A percentile compares a stretch with the other conserved stretches of the same genome.
These are phyloP conservation scores for Komagataella populi DNA, from an alignment of 805 yeast genomes.

Conservation along the genomic window DNA sequence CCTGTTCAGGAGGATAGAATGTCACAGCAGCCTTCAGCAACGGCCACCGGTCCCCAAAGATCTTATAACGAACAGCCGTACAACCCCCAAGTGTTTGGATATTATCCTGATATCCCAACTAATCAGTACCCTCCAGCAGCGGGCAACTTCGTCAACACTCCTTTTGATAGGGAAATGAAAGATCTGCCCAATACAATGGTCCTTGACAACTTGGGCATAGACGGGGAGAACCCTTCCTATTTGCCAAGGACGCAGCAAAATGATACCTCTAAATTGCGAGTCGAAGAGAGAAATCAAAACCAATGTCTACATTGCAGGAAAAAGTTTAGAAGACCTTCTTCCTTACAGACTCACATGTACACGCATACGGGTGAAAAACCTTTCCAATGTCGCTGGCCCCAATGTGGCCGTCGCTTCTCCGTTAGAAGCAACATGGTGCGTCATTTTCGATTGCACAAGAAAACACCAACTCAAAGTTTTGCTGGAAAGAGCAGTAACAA, in stretches of 20 bases:
- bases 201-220: background rate
- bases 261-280: background rate
- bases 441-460: slow-evolving; percentile 53
- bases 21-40: background rate
- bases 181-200: background rate
- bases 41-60: background rate
- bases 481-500: background rate
- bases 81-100: background rate
- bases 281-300: background rate
- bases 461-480: background rate
- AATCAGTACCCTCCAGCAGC: background rate
- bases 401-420: slow-evolving; percentile 57
- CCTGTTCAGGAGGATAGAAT: background rate
- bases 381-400: slow-evolving; percentile 44
- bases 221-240: background rate
- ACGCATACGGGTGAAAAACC: slow-evolving; percentile 81
- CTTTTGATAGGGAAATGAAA: background rate
- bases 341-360: slow-evolving; percentile 64
- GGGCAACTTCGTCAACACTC: background rate
- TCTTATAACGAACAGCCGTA: background rate
- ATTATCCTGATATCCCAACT: background rate
- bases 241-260: background rate
- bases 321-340: slow-evolving; percentile 72
- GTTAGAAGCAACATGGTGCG: slow-evolving; percentile 75
- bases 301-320: slow-evolving; percentile 36